Evolutionary conservation across 257 asterid genomes (phyloP), one percentile per base, ranked within the genome.

Genomic region (Capsicum chinense): DNA sequence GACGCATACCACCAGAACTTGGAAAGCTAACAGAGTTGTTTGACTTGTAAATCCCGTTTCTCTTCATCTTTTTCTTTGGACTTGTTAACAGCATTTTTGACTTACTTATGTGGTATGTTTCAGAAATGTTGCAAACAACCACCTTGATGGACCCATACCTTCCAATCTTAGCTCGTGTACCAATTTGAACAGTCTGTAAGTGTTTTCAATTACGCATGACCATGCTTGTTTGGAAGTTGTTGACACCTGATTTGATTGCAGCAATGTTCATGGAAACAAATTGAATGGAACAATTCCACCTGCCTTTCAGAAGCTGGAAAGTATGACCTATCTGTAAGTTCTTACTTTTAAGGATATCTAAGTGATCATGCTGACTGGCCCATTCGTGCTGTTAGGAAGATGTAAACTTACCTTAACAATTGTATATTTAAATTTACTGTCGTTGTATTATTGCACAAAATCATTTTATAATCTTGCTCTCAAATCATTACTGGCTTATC

Each of bases 121-220:
- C 96, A 97, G 99, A 84, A 97, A 97, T 86, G 95, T 95, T 56
- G 99, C 99, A 14, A 93, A 93, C 86, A 97, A 97, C 84, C 85
- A 82, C 78, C 90, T 97, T 67, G 95, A 92, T 63, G 98, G 99
- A 68, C 92, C 93, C 7, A 89, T 95, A 67, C 98, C 99, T 0
- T 95, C 93, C 80, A 97, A 95, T 88, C 95, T 97, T 39, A 95
- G 99, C 92, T 95, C 98, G 1, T 97, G 99, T 74, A 90, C 93
- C 68, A 97, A 93, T 87, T 93, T 97, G 84, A 97, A 97, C 87
- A 95, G 98, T 94, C 98, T 97, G 99, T 97, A 86, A 93, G 99
- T 73, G 62, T 54, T 79, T 83, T 54, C 14, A 7, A 26, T 76
- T 76, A 76, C 14, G 14, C 6, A 54, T 3, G 4, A 15, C 4